phyloP scores from a whole-genome alignment of 495 filamentous ascomycete genomes.

The Neurospora sp. region DNA sequence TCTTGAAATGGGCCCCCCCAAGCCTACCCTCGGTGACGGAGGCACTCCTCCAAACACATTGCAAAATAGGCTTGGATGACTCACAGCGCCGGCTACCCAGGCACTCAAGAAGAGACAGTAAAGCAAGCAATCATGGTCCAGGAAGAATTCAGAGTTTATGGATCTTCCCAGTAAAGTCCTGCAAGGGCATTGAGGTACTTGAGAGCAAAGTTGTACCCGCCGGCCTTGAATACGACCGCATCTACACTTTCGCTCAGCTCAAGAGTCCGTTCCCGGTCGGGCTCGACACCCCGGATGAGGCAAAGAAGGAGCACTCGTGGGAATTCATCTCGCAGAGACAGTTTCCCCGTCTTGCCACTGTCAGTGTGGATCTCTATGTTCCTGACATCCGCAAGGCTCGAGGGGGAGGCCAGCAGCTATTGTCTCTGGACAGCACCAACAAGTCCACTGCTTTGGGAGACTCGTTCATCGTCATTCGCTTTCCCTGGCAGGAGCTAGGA shows the following conservation, averaged over 20 bases:
- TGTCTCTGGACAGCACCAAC: constrained; percentile 15
- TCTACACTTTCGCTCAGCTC: constrained; percentile 72
- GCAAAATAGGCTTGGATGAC: constrained; percentile 23
- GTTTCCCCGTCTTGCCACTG: constrained; percentile 59
- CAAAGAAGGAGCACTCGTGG: constrained; percentile 51
- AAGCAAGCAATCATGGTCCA: constrained; percentile 12
- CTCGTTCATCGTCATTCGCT: constrained; percentile 48
- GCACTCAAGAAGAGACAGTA: constrained; percentile 18
- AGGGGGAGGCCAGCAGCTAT: constrained; percentile 4
- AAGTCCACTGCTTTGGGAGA: constrained; percentile 26
- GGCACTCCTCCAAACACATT: constrained; percentile 38
- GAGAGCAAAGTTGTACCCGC: constrained; percentile 54
- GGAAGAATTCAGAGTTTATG: constrained; percentile 62
- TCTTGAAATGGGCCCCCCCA: constrained; percentile 33
- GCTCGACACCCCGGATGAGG: constrained; percentile 24
- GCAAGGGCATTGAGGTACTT: constrained; percentile 65
- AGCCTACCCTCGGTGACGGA: constrained; percentile 33
- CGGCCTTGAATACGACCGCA: constrained; percentile 74
- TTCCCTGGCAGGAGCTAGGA: constrained; percentile 44
- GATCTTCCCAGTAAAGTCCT: constrained; percentile 85
- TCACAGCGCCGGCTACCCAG: constrained; percentile 30
- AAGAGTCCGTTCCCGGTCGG: constrained; percentile 41
- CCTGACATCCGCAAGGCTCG: constrained; percentile 50
- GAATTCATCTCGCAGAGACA: constrained; percentile 71
- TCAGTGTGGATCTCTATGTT: constrained; percentile 70